Conservation (phyloP, 805 yeast species). For the Lipomyces mesembrius region DNA sequence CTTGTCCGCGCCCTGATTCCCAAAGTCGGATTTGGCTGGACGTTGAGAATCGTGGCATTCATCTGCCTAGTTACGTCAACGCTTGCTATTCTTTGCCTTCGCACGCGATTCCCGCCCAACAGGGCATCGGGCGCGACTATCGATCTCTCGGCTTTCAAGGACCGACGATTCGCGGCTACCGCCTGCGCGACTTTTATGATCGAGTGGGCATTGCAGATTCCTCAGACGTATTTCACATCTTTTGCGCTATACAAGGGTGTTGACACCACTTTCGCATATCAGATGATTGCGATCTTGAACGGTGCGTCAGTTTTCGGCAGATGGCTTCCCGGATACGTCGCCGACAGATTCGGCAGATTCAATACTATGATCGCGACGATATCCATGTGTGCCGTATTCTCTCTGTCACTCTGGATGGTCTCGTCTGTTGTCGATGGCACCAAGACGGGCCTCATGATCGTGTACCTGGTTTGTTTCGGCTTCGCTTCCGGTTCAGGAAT, state of each 20-base stretch:
- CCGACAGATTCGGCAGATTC: slow-evolving; percentile 61
- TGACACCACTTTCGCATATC: slow-evolving; percentile 43
- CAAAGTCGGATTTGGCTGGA: slow-evolving; percentile 63
- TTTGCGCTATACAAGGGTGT: slow-evolving; percentile 42
- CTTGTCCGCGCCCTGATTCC: slow-evolving; percentile 54
- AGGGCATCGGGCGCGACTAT: slow-evolving; percentile 20
- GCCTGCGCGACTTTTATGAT: slow-evolving; percentile 41
- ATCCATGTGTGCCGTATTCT: slow-evolving; percentile 52
- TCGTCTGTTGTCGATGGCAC: slow-evolving; percentile 51
- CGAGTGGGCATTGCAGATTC: slow-evolving; percentile 43
- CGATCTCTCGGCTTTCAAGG: slow-evolving; percentile 40
- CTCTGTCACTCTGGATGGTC: slow-evolving; percentile 69
- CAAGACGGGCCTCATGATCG: slow-evolving; percentile 50
- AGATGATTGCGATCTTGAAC: slow-evolving; percentile 55
- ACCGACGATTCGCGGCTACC: slow-evolving; percentile 40
- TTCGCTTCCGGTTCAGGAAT: slow-evolving; percentile 65
- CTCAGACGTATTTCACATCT: slow-evolving; percentile 44
- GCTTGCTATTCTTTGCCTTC: slow-evolving; percentile 47
- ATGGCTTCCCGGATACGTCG: slow-evolving; percentile 57
- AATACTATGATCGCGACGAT: slow-evolving; percentile 60
- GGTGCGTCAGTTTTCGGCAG: slow-evolving; percentile 59
- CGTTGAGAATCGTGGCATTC: slow-evolving; percentile 57
- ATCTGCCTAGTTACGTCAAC: slow-evolving; percentile 43
- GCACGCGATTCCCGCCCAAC: slow-evolving; percentile 43
- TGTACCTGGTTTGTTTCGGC: slow-evolving; percentile 61